Conservation (phyloP, 345 rosid species). For the sweet orange (Citrus sinensis) region DNA sequence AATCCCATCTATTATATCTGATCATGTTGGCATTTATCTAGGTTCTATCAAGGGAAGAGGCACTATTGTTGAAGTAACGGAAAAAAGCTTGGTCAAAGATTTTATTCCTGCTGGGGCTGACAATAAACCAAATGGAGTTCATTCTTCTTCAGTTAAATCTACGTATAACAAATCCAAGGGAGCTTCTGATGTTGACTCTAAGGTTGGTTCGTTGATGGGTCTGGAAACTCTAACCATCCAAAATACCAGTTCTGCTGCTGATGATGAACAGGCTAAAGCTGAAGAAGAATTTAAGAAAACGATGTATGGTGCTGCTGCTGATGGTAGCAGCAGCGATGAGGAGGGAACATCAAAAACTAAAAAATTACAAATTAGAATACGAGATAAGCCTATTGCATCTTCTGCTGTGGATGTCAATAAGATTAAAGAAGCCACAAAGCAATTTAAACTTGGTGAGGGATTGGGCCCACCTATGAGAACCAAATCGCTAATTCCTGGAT, state of each 20-base stretch:
- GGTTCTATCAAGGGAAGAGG: constrained; percentile 95
- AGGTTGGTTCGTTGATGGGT: constrained; percentile 66
- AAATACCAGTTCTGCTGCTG: constrained; percentile 33
- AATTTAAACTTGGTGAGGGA: constrained; percentile 82
- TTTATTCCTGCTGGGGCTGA: constrained; percentile 48
- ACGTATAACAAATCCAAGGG: constrained; percentile 42
- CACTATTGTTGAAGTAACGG: constrained; percentile 79
- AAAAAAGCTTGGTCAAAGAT: constrained; percentile 71
- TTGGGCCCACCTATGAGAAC: constrained; percentile 71
- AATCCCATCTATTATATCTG: constrained; percentile 80
- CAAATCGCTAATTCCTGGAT: constrained; percentile 51
- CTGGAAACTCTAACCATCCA: constrained; percentile 66
- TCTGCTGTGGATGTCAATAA: constrained; percentile 79
- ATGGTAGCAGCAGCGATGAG: constrained; percentile 96
- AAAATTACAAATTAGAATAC: constrained; percentile 83
- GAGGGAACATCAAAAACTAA: constrained; percentile 69
- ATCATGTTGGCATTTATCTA: constrained; percentile 90
- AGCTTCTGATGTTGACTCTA: constrained; percentile 43
- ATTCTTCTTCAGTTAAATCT: constrained; percentile 42
- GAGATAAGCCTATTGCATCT: constrained; percentile 75
- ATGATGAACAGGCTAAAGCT: constrained; percentile 92
- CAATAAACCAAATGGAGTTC: constrained; percentile 41
- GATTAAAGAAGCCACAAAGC: constrained; percentile 92
- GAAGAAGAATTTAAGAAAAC: constrained; percentile 98
- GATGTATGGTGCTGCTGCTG: constrained; percentile 69